Conservation (phyloP, 106 monocot genomes). For the Allium fistulosum region DNA sequence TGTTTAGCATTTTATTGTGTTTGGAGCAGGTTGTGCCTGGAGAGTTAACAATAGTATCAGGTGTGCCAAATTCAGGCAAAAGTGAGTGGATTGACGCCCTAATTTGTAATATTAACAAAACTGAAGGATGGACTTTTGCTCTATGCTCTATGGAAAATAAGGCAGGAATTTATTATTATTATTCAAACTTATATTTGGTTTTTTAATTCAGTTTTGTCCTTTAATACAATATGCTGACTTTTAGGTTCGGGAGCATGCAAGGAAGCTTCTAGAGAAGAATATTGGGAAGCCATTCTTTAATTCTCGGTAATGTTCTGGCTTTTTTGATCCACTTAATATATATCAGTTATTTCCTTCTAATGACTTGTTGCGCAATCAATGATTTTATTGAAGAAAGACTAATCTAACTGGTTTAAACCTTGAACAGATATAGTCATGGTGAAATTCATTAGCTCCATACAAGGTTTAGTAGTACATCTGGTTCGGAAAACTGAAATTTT, state of each 20-base stretch:
- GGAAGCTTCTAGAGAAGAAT: slow-evolving; percentile 92
- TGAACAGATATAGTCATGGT: background rate
- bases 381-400: background rate
- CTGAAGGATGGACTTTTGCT: slow-evolving; percentile 66
- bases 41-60: slow-evolving; percentile 79
- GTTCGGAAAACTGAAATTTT: background rate
- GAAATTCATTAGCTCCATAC: background rate
- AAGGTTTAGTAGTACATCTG: background rate
- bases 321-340: background rate
- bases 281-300: slow-evolving; percentile 85
- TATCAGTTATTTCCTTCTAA: background rate
- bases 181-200: no score
- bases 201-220: no score
- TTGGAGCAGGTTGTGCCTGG: slow-evolving; percentile 82
- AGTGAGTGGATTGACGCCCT: slow-evolving; percentile 99
- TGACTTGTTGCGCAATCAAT: background rate
- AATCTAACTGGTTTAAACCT: background rate
- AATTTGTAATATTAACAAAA: slow-evolving; percentile 74
- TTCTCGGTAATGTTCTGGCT: slow-evolving; percentile 33
- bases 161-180: slow-evolving; percentile 21
- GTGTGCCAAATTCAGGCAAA: slow-evolving; percentile 95
- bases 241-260: slow-evolving; percentile 92
- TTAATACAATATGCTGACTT: slow-evolving; percentile 8
- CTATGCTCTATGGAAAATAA: slow-evolving; percentile 98
- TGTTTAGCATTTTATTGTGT: slow-evolving; percentile 2